Percentiles rank a stretch among this genome's conserved stretches.
Evolutionary conservation across 371 early-diverging fungal genomes (phyloP).

Genomic region (Syncephalastrum contaminatum): DNA sequence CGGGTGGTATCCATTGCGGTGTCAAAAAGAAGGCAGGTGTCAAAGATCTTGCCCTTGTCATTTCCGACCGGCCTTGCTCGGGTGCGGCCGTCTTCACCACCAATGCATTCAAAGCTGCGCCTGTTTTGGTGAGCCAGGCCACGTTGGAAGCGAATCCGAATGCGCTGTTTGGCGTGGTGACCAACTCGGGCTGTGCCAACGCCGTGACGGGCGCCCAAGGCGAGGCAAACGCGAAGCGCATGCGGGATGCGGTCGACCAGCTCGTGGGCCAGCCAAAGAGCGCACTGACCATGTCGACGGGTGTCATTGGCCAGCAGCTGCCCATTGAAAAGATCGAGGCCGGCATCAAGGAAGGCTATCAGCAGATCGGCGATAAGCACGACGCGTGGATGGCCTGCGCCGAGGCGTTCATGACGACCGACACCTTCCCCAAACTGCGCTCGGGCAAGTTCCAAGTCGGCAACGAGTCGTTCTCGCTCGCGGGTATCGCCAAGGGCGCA

Average conservation of each 20-base stretch:
- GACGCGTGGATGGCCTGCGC: constrained; percentile 81
- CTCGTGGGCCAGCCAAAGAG: constrained; percentile 37
- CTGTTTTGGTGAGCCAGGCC: constrained; percentile 74
- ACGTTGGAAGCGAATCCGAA: constrained; percentile 54
- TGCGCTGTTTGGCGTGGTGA: constrained; percentile 68
- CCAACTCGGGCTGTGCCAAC: constrained; percentile 95
- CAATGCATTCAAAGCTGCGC: constrained; percentile 91
- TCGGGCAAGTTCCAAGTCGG: constrained; percentile 61
- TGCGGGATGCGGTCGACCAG: constrained; percentile 61
- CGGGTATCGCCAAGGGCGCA: constrained; percentile 94
- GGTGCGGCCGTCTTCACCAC: constrained; percentile 92
- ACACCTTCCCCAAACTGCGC: constrained; percentile 91
- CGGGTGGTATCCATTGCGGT: constrained; percentile 71
- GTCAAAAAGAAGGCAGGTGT: constrained; percentile 76
- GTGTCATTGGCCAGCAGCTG: constrained; percentile 93
- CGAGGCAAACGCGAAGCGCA: constrained; percentile 72
- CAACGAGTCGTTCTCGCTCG: constrained; percentile 66
- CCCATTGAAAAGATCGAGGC: constrained; percentile 79
- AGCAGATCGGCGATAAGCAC: constrained; percentile 57
- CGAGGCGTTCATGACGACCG: constrained; percentile 93
- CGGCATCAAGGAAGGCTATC: constrained; percentile 61
- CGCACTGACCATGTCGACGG: constrained; percentile 92
- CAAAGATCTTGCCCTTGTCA: constrained; percentile 81
- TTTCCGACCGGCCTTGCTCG: constrained; percentile 72
- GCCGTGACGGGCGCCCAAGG: constrained; percentile 93